Evolutionary conservation across 345 rosid species (phyloP), one percentile per base, ranked within the genome.

Genomic region (Ceriops tagal): DNA sequence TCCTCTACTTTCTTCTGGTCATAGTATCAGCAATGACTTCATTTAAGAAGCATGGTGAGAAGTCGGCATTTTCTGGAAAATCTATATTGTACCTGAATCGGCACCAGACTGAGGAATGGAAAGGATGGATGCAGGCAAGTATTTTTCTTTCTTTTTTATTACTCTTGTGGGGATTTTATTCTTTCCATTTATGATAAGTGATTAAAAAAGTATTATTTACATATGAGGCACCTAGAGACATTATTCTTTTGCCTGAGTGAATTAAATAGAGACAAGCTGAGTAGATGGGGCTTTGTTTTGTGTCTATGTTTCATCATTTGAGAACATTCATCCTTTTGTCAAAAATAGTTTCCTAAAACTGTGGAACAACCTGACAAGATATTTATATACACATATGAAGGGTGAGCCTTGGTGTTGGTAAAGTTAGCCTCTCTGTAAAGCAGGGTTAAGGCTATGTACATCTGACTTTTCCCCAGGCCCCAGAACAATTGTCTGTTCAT

Each of bases 101-200:
- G 64, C 92, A 91, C 83, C 96, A 93, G 74, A 93, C 98, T n/a
- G 97, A 91, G 74, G 97, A 95, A 77, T 95, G 99, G 99, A 95
- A 87, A 84, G 98, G 98, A 77, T 95, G 98, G 97, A 95, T 95
- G 99, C 98, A 95, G 99, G 99, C 85, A 77, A 85, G 91, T 82
- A 21, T 77, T 71, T 76, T 69, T 66, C 65, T 30, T 6, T 73
- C 63, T 73, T 3, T 67, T n/a, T 47, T 35, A 19, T 52, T 20
- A 61, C 13, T 35, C 24, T 73, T 26, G 8, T 62, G 1, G 20
- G 9, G n/a, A 35, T 56, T 10, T 24, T 24, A 5, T 24, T 30
- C 26, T 24, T 21, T 56, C 16, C 49, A 11, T 13, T 43, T 43
- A 43, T 43, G 49, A 43, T 43, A 4, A 13, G 49, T 43, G 5